Percentiles rank a stretch among this genome's conserved stretches.
phyloP scores from a whole-genome alignment of 352 stramenopile species.

The Aphanomyces astaci region DNA sequence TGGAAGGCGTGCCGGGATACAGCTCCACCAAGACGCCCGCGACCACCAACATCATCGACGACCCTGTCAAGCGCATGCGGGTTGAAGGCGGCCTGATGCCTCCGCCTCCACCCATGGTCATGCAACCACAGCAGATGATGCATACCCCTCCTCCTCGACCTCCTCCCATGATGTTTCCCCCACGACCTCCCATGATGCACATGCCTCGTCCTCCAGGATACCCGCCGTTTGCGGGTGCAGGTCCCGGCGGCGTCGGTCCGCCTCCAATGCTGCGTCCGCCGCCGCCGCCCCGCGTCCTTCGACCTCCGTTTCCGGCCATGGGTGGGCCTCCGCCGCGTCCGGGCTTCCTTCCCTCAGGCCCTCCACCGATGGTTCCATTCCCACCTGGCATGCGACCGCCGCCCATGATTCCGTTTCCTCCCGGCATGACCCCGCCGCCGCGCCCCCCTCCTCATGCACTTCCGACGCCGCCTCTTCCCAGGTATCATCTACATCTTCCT shows the following conservation, averaged over 20 bases:
- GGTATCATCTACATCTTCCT: background rate
- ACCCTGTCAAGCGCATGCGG: slow-evolving; percentile 10
- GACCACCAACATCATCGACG: slow-evolving; percentile 3
- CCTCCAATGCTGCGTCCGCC: background rate
- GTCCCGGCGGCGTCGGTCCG: background rate
- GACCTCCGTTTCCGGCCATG: slow-evolving; percentile 9
- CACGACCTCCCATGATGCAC: slow-evolving; percentile 3
- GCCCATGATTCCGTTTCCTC: slow-evolving; percentile 23
- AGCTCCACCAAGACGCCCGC: slow-evolving; percentile 19
- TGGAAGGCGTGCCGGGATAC: slow-evolving; percentile 75
- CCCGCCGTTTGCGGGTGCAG: background rate
- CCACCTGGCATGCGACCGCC: slow-evolving; percentile 47
- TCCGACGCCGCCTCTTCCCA: background rate
- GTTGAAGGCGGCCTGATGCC: background rate
- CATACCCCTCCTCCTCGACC: background rate
- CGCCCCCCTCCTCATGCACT: background rate
- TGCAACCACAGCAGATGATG: background rate
- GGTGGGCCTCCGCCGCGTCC: slow-evolving; percentile 39
- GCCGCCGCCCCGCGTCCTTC: background rate
- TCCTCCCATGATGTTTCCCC: slow-evolving; percentile 37
- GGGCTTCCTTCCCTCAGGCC: slow-evolving; percentile 34
- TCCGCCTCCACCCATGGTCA: background rate
- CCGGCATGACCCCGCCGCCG: slow-evolving; percentile 26
- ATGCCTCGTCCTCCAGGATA: background rate
- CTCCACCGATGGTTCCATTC: slow-evolving; percentile 38